Evolutionary conservation across 345 rosid species (phyloP), one percentile per base, ranked within the genome.

Genomic region (Salix arbutifolia): DNA sequence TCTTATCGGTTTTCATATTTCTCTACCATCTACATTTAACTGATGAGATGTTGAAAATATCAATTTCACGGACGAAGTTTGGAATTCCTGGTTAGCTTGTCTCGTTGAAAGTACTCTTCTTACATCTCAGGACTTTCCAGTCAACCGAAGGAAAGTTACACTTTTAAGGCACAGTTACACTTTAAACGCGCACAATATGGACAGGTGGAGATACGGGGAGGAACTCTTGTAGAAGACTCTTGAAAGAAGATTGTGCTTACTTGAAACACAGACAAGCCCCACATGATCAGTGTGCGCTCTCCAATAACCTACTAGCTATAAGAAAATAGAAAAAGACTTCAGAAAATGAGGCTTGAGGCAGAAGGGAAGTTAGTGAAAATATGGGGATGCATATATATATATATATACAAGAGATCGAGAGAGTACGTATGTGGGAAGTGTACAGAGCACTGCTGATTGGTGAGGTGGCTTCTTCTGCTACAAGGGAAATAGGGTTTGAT

Each of bases 381-480:
- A 70, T 17, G 21, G 61, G 65, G 4, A 56, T 69, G 61, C 11
- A 48, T 10, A 16, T 11, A 42, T 21, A 50, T 42, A 70, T 50
- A 42, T 12, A 42, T 12, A 35, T 46, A 17, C 33, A 37, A 74
- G 48, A 46, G 25, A 21, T 35, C 40, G 50, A 37, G 69, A 35
- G 35, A 66, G n/a, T 40, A 35, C 37, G 37, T 5, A n/a, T 5
- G 44, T 21, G 30, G 21, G 79, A 90, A 88, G 94, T 86, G 90
- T 87, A 81, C 78, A 62, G 81, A 72, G 82, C 79, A 86, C 82
- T 78, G 77, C 71, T 73, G 90, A 87, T 85, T 84, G 91, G 92
- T 89, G 78, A 83, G 85, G 79, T 81, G 87, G 70, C 86, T 86
- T 81, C 94, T 90, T 89, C 84, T 85, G 68, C 83, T 78, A 83